Evolutionary conservation across 768 basidiomycete species (phyloP), one percentile per base, ranked within the genome.

Genomic region (Amanita rubescens): DNA sequence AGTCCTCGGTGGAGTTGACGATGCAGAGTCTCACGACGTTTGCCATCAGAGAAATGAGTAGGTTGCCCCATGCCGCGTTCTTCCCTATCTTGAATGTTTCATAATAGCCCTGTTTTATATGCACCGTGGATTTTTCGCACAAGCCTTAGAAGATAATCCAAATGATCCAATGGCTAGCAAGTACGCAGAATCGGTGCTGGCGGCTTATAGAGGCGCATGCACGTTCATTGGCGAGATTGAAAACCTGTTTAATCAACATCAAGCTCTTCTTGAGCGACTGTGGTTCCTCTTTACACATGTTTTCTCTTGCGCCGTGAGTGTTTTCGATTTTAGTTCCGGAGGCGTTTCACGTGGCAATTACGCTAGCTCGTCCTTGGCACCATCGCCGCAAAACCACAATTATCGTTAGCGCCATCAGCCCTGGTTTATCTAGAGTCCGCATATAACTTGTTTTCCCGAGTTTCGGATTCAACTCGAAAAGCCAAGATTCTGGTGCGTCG

Each of bases 261-360:
- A 84, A 20, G 70, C 65, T n/a, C 67, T 86, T 52, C 82, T 82
- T 11, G 82, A 84, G 60, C 75, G 85, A 35, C 79, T 82, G 78
- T 85, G 83, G 81, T 86, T 87, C 65, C 65, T 83, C 47, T 83
- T 85, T 55, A 84, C 82, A 7, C 84, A 87, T 62, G 82, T 84
- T 2, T 86, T 85, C 63, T 86, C 82, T 4, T 85, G 84, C 61
- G 74, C 82, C 33, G 85, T 85, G 65, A 60, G 79, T 66, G 30
- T 51, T 43, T 51, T 22, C 10, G 17, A 14, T 22, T n/a, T 43
- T 24, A 27, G 39, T 32, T 56, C 35, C 46, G 27, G n/a, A 12
- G 22, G 48, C 27, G 38, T 30, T 48, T 60, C 12, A 35, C 34
- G 39, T 52, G 33, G 51, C 30, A 27, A 32, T 22, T 12, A 45